phyloP scores from a whole-genome alignment of 1,284 basidiomycete species.

The Lentinus polychrous region DNA sequence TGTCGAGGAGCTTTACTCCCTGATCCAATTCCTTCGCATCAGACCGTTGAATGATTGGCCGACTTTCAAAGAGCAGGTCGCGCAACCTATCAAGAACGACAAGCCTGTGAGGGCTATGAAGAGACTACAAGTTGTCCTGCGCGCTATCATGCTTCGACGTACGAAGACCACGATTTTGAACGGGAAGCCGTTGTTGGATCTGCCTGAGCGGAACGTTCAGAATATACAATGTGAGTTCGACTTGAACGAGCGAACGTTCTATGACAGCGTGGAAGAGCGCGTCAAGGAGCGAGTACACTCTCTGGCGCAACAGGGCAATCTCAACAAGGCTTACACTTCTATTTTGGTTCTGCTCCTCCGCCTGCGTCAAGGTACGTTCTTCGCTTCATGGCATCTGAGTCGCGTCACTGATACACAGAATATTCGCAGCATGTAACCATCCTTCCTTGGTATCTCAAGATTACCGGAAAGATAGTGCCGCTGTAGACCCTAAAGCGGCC shows the following conservation, averaged over 20 bases:
- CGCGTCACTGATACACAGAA: slow-evolving; percentile 1
- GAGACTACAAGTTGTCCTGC: slow-evolving; percentile 77
- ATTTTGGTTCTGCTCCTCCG: slow-evolving; percentile 81
- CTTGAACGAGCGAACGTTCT: slow-evolving; percentile 75
- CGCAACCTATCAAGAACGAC: slow-evolving; percentile 73
- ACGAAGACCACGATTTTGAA: slow-evolving; percentile 80
- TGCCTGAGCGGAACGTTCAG: slow-evolving; percentile 73
- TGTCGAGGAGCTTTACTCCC: slow-evolving; percentile 83
- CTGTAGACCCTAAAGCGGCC: slow-evolving; percentile 54
- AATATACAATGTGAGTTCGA: slow-evolving; percentile 73
- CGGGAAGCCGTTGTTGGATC: slow-evolving; percentile 80
- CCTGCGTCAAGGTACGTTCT: slow-evolving; percentile 75
- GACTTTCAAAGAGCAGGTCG: slow-evolving; percentile 75
- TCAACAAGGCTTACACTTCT: slow-evolving; percentile 73
- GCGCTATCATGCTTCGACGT: slow-evolving; percentile 86
- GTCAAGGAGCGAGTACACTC: slow-evolving; percentile 72
- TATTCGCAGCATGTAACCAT: slow-evolving; percentile 75
- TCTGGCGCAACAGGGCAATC: slow-evolving; percentile 48
- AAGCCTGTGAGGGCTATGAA: slow-evolving; percentile 74
- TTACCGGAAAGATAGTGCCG: slow-evolving; percentile 66
- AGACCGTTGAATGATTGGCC: slow-evolving; percentile 79
- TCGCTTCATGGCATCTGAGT: neutral
- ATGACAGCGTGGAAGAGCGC: slow-evolving; percentile 68
- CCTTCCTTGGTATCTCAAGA: slow-evolving; percentile 76
- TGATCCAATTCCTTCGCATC: slow-evolving; percentile 85